phyloP scores from a whole-genome alignment of 176 grass and related monocot species.

The Oropetium thomaeum region DNA sequence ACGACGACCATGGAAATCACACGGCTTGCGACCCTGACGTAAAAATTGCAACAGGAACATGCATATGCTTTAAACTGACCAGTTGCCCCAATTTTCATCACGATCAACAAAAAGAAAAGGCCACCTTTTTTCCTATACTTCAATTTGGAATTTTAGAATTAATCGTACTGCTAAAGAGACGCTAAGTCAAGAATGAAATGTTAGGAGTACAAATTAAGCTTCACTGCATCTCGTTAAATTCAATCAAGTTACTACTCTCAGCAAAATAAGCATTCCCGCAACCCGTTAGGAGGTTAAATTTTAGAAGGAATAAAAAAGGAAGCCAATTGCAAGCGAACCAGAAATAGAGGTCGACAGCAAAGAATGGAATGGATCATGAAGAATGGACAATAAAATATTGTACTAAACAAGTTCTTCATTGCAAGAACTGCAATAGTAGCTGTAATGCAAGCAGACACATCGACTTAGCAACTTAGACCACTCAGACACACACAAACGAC shows the following conservation, averaged over 20 bases:
- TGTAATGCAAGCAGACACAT: neutral
- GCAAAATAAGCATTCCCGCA: too few species aligned
- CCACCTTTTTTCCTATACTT: neutral
- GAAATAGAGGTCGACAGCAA: neutral
- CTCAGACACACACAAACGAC: neutral
- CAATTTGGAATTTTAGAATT: neutral
- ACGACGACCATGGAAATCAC: slow-evolving; percentile 1
- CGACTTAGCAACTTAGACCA: neutral
- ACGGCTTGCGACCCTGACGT: neutral
- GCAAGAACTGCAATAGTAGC: too few species aligned
- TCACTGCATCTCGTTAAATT: too few species aligned
- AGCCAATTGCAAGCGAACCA: too few species aligned
- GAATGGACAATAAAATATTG: neutral
- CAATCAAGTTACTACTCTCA: too few species aligned
- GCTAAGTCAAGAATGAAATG: too few species aligned
- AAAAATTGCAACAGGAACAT: neutral
- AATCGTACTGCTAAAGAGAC: neutral
- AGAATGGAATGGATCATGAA: too few species aligned
- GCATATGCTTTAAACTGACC: neutral
- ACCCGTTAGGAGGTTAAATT: too few species aligned
- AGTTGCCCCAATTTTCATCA: neutral
- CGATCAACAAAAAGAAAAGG: neutral
- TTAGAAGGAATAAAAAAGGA: too few species aligned
- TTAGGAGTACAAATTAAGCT: too few species aligned
- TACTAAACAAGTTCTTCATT: too few species aligned